Evolutionary conservation across 2,329 filamentous ascomycete genomes (phyloP), one percentile per base, ranked within the genome.

Genomic region (Macrophomina pseudophaseolina): DNA sequence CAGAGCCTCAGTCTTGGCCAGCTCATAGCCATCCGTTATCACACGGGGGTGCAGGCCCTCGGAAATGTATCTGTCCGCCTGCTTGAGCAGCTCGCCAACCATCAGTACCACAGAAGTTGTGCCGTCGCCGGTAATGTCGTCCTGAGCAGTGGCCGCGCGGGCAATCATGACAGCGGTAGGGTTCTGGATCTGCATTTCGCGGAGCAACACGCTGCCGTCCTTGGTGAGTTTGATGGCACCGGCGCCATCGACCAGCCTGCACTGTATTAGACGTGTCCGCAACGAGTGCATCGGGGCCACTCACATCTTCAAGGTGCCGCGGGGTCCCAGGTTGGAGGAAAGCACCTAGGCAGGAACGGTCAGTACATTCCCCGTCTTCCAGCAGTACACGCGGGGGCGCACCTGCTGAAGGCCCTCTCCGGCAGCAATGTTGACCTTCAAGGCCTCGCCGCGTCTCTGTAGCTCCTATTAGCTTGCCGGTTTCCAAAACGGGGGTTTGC

Each of bases 121-220:
- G 75, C 95, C 95, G 80, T 99, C 95, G 76, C 95, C 95, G 73
- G 93, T 97, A 74, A 99, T 99, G 75, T 99, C 95, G 80, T 99
- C 95, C 80, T 99, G 94, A 72, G 95, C 95, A 44, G 95, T 99
- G 67, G 95, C 95, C 74, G 94, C 93, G 76, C 88, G 83, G 69
- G 88, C 88, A 75, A 90, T 90, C 87, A 90, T 90, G 69, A 90
- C 95, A 71, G 95, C 95, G 42, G 95, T 99, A 33, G 95, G 95
- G 81, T 98, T 98, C 83, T 97, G 94, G 78, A 98, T 98, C 88
- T 98, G 94, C 87, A 90, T 90, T 77, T 90, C 87, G 74, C 86
- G 86, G 73, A 90, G 75, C 71, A 90, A 84, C 68, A 98, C 94
- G 76, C 97, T 97, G 78, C 95, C 95, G 82, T 99, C 95, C 82